Evolutionary conservation across 805 yeast genomes (phyloP), one percentile per base, ranked within the genome.

Genomic region (Candida koratica): DNA sequence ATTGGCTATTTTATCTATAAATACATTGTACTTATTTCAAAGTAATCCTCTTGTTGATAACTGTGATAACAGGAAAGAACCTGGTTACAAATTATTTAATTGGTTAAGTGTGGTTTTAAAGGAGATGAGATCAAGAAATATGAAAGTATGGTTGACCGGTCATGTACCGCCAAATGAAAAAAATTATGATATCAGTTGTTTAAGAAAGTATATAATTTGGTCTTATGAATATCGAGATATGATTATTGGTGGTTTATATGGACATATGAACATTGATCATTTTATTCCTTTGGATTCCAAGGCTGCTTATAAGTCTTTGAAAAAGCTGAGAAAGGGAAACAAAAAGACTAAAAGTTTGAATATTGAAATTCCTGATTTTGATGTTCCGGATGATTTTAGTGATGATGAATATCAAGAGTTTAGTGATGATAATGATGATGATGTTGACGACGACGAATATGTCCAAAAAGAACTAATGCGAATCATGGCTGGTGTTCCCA

Each of bases 221-320:
- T 60, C 79, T 23, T 77, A 84, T 49, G 95, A 85, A 53, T 86
- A 81, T 53, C 68, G 94, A 45, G 96, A 86, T 55, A 73, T 86
- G 26, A 82, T 86, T 17, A 67, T 87, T 43, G 95, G 95, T 13
- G 87, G 89, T 8, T 60, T 86, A 19, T 86, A 74, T 55, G 96
- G 96, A 0, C 96, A 86, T 54, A 86, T 86, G 95, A 86, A 86
- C 57, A 67, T 85, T 37, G 95, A 87, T 53, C 95, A 86, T 60
- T 85, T 83, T 54, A 69, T 84, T 29, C 87, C 94, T 0, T 64
- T 82, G 42, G 90, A 86, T 60, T 71, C 86, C 2, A 71, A 69
- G 32, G 73, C 75, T 45, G 85, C 93, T 0, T 79, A 84, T 64
- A 67, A 69, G 40, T 71, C 75, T 6, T 61, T 75, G 33, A 46